Evolutionary conservation across 2,329 filamentous ascomycete species (phyloP), one percentile per base, ranked within the genome.

Genomic region (Aspergillus sp.): DNA sequence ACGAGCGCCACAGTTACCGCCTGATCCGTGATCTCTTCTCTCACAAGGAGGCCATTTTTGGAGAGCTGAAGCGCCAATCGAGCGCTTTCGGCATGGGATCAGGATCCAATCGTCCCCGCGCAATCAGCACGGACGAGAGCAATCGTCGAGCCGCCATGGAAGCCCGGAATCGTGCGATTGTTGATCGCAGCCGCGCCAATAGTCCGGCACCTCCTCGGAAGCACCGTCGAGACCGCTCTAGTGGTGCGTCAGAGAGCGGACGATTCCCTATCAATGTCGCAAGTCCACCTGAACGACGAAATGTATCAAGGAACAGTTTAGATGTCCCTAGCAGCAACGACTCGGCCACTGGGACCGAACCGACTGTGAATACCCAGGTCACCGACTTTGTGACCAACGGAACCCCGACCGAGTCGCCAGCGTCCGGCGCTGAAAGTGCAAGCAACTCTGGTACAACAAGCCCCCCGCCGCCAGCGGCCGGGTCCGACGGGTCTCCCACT

Each of bases 31-130:
- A 98, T 55, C 72, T 98, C 8, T 91, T 98, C 52, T 74, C 82
- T 5, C 82, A 96, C 67, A 98, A 98, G 61, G 85, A 94, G 40
- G 75, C 83, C 40, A 94, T 98, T 53, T 98, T 98, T 60, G 84
- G 81, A 43, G 91, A 95, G 57, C 72, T 98, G 42, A 98, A 98
- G 69, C 86, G 91, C 47, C 63, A 67, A 37, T 66, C 64, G 1
- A 65, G 59, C 29, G 49, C 49, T 26, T 41, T 54, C 12, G 55
- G 51, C 3, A 34, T 53, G 26, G 79, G 79, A 1, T 64, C 66
- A 25, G 66, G 69, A n/a, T 66, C 67, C 30, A 64, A 61, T 46
- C 78, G 86, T 26, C 82, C 84, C 15, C 81, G 91, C 29, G 88
- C 88, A 17, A 84, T 95, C 51, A 93, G 85, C 57, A 93, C 86